Evolutionary conservation across 2,329 filamentous ascomycete genomes (phyloP), one percentile per base, ranked within the genome.

Genomic region (Karstenula rhodostoma): DNA sequence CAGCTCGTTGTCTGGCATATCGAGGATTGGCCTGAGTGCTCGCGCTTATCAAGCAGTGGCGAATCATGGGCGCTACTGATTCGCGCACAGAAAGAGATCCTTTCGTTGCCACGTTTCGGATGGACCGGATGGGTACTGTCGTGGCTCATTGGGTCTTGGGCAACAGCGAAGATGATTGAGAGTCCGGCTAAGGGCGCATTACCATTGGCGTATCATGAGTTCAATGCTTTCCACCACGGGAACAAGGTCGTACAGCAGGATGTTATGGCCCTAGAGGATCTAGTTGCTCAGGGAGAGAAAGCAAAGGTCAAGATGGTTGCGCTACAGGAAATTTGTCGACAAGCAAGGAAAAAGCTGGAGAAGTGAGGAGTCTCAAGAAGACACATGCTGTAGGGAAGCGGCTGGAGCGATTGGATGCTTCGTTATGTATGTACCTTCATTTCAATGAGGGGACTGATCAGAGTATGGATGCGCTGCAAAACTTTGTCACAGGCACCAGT

Each of bases 141-240:
- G 15, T 50, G 47, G 47, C 35, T 50, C n/a, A 19, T 50, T 17
- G 47, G 47, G 29, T 50, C 47, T 17, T 50, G 47, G 47, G 29
- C 10, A n/a, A 65, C 67, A 1, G 49, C 33, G 49, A 67, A 66
- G 48, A 56, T 61, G 27, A 54, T 44, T 4, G 10, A 32, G 25
- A 12, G 6, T 32, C 22, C 37, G 49, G 37, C 2, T 49, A 62
- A 53, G 37, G 52, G n/a, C 17, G 59, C 63, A 37, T 37, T 52
- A 33, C 64, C 66, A n/a, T 22, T 66, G 35, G 25, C 19, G 9
- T 59, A 52, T 23, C 53, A 63, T 37, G 63, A 68, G 53, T 71
- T 69, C 47, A 69, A 68, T 54, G 62, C 60, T 5, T 68, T 66
- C 52, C 67, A 70, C 49, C 66, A 70, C 60, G 68, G 68, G 3